Conservation (phyloP, 495 filamentous ascomycete species). For the Bryoglossum gracile region DNA sequence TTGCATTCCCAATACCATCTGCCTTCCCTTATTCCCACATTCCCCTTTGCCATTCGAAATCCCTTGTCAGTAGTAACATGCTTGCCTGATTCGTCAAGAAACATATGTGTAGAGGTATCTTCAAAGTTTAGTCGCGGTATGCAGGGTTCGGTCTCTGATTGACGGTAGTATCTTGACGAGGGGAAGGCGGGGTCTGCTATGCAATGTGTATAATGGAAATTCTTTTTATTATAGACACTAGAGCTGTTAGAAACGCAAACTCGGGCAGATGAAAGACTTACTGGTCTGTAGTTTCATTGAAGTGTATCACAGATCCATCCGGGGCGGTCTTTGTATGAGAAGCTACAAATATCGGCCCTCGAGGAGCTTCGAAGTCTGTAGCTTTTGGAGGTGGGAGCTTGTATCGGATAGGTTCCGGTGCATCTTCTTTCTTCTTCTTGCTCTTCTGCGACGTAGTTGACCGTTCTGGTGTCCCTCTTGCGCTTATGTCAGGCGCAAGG, state of each 20-base stretch:
- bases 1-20: constrained; percentile 92
- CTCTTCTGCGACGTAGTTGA: constrained; percentile 27
- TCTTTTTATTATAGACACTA: constrained; percentile 84
- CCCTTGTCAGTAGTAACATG: constrained; percentile 72
- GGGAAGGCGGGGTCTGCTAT: constrained; percentile 82
- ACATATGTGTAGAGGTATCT: constrained; percentile 74
- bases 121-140: constrained; percentile 81
- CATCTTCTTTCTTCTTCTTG: constrained; percentile 37
- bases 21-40: constrained; percentile 86
- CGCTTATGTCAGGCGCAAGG: constrained; percentile 38
- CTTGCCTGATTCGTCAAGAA: constrained; percentile 52
- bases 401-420: constrained; percentile 44
- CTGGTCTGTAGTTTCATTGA: constrained; percentile 59
- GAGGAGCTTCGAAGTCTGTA: constrained; percentile 51
- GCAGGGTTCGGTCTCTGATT: constrained; percentile 77
- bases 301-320: constrained; percentile 44
- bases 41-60: constrained; percentile 77
- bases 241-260: not conserved
- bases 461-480: constrained; percentile 47
- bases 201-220: constrained; percentile 83
- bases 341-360: constrained; percentile 45
- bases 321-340: constrained; percentile 39
- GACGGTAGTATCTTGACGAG: constrained; percentile 81
- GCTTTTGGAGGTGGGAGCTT: constrained; percentile 50
- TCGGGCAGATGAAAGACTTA: constrained; percentile 27